Percentiles rank a stretch among this genome's conserved stretches.
Conservation (phyloP, 2,329 filamentous ascomycete species). For the Biscogniauxia mediterranea region DNA sequence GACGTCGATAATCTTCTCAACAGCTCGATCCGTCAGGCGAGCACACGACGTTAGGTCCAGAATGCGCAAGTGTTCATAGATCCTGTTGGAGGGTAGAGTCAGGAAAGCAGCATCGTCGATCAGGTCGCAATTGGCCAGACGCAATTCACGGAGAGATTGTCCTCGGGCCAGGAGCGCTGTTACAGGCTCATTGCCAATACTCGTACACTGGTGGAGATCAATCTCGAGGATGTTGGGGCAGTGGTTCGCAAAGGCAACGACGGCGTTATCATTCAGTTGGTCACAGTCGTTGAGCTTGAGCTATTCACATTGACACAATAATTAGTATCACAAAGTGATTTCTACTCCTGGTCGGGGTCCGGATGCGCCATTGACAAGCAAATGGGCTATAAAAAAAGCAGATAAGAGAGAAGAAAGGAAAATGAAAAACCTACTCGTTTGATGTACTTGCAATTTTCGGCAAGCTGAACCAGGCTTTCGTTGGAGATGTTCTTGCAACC, state of each 20-base stretch:
- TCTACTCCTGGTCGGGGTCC: not conserved
- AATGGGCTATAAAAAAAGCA: conserved; percentile 7
- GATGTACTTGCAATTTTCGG: conserved; percentile 78
- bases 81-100: conserved; percentile 63
- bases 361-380: not conserved
- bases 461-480: conserved; percentile 77
- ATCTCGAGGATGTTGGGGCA: conserved; percentile 95
- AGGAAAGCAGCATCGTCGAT: conserved; percentile 90
- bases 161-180: conserved; percentile 77
- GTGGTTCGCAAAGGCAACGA: conserved; percentile 81
- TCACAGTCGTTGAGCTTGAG: conserved; percentile 91
- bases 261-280: conserved; percentile 79
- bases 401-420: not conserved
- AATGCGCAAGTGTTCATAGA: conserved; percentile 86
- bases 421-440: conserved; percentile 65
- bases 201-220: conserved; percentile 81
- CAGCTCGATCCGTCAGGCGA: conserved; percentile 79
- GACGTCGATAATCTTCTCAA: conserved; percentile 81
- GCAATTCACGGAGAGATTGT: conserved; percentile 82
- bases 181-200: conserved; percentile 79
- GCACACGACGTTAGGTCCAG: conserved; percentile 89
- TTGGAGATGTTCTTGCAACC: conserved; percentile 82
- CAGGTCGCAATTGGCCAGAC: conserved; percentile 79
- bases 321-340: conserved; percentile 30
- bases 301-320: conserved; percentile 39